Evolutionary conservation across 78 protist genomes (phyloP), one percentile per base, ranked within the genome.

Genomic region (Polysphondylium violaceum): DNA sequence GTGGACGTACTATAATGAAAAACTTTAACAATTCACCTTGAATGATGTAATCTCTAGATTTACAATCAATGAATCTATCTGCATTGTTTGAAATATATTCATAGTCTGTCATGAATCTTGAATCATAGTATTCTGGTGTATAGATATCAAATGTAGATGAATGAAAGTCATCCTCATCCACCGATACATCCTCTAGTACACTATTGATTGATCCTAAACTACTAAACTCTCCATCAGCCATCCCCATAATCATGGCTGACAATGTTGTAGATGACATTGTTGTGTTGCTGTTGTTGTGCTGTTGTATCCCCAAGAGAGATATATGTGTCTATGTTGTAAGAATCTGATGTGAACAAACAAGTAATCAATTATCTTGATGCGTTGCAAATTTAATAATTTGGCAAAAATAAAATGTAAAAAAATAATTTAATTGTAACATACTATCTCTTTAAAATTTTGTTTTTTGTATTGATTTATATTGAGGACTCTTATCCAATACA

Each of bases 1-100:
- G 77, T 29, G 79, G 72, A 43, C 91, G 53, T 7, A 56, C 91
- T 44, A 83, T 83, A 2, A 83, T 40, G 50, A 83, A 83, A 60
- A 83, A 69, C n/a, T 63, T 67, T 43, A 83, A 56, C 41, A 69
- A 11, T 43, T 83, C 91, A 59, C 91, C 91, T 69, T 83, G 91
- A 40, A 83, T 69, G 16, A 74, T 43, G 14, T 47, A 83, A 31
- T 83, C 55, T 67, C 91, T 67, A 27, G 78, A 68, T 21, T 40
- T 33, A 56, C 68, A 61, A 76, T 76, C 73, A 9, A 76, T 27
- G 19, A 83, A 83, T 35, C n/a, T 36, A 58, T 67, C 14, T 1
- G 91, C 47, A 59, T 83, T 67, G 41, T 51, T 29, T 56, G 75
- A 68, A 5, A 83, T 41, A 25, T 83, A 83, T 23, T 83, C 91